phyloP scores from a whole-genome alignment of 345 rosid genomes.

The Eucalyptus brandiana region DNA sequence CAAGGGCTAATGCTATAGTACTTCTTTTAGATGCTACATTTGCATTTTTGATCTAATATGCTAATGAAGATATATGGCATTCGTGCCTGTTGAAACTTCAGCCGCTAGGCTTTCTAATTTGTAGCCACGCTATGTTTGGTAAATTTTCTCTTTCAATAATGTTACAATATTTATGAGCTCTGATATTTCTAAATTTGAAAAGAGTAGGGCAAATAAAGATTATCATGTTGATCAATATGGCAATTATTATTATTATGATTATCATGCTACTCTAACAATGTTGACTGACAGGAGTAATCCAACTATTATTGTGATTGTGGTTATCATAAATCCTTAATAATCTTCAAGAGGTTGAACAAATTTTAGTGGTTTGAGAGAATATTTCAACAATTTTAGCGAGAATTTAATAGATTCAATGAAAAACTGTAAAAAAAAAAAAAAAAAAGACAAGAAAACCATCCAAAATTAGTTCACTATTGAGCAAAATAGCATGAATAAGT shows the following conservation, averaged over 20 bases:
- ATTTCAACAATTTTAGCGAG: background rate
- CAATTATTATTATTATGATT: background rate
- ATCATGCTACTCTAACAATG: background rate
- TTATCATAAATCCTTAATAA: background rate
- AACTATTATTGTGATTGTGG: fast-evolving
- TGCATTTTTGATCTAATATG: fast-evolving
- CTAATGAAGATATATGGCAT: too few relatives aligned
- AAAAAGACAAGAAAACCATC: background rate
- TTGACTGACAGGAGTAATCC: fast-evolving
- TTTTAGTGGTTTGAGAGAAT: background rate
- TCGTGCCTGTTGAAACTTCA: too few relatives aligned
- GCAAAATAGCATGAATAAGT: background rate
- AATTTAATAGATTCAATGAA: background rate
- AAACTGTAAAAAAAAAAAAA: background rate
- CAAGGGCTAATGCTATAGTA: fast-evolving
- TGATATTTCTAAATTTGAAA: too few relatives aligned
- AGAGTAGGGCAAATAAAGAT: too few relatives aligned
- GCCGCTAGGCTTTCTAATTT: too few relatives aligned
- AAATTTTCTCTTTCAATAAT: too few relatives aligned
- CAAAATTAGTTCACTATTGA: background rate
- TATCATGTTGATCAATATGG: fast-evolving
- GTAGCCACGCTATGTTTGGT: too few relatives aligned
- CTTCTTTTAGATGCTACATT: too few relatives aligned
- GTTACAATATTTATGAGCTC: too few relatives aligned
- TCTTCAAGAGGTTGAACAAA: background rate